Conservation (phyloP, 345 rosid genomes). For the Capsella bursapastoris region DNA sequence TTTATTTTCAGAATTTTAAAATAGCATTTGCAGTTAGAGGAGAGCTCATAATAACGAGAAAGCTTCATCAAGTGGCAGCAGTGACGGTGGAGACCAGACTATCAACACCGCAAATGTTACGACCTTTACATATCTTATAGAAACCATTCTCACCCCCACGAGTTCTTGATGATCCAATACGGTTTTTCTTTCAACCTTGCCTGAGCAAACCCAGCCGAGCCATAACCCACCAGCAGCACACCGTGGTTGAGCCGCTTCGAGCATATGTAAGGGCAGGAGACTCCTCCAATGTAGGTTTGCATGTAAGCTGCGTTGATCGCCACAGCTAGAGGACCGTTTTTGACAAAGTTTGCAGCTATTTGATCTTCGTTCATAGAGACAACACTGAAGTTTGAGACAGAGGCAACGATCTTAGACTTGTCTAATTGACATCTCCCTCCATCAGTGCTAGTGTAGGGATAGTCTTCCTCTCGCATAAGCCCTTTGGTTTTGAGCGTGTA, state of each 20-base stretch:
- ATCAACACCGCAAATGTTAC: conserved; percentile 82
- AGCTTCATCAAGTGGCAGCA: conserved; percentile 44
- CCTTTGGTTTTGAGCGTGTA: conserved; percentile 85
- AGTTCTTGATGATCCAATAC: conserved; percentile 89
- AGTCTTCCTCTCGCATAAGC: conserved; percentile 83
- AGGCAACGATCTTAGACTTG: conserved; percentile 73
- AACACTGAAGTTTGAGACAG: conserved; percentile 83
- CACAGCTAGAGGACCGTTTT: conserved; percentile 78
- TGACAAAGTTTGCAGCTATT: conserved; percentile 87
- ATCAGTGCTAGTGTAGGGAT: conserved; percentile 82
- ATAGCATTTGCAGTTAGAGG: not conserved
- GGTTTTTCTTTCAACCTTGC: conserved; percentile 78
- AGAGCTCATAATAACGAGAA: not conserved
- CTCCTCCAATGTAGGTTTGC: conserved; percentile 87
- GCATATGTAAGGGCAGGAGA: conserved; percentile 86
- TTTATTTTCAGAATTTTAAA: conserved; percentile 14
- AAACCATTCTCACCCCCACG: conserved; percentile 92
- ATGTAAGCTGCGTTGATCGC: conserved; percentile 87
- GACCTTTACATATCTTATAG: conserved; percentile 79
- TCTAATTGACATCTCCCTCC: conserved; percentile 69
- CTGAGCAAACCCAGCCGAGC: conserved; percentile 76
- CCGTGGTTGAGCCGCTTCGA: conserved; percentile 78
- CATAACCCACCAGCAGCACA: conserved; percentile 85
- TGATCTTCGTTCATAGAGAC: conserved; percentile 81
- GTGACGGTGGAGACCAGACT: conserved; percentile 89